phyloP scores from a whole-genome alignment of 2,329 filamentous ascomycete genomes.

The Trichoderma endophyticum region DNA sequence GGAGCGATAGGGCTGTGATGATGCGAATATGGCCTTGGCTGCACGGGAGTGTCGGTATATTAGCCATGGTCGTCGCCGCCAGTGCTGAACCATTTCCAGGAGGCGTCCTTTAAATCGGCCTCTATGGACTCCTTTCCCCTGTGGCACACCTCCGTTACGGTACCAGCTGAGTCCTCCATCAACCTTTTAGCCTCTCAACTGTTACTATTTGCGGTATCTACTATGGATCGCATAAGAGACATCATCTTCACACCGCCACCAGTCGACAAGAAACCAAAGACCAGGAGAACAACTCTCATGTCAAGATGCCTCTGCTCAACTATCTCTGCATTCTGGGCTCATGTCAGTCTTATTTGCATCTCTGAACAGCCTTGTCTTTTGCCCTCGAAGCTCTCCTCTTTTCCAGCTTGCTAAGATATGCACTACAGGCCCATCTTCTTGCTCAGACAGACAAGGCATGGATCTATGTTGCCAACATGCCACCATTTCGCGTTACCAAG shows the following conservation, averaged over 20 bases:
- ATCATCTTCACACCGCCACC: neutral
- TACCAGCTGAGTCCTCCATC: neutral
- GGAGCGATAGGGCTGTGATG: slow-evolving; percentile 8
- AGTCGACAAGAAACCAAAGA: neutral
- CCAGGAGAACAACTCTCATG: neutral
- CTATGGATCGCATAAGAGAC: neutral
- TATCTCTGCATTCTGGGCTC: slow-evolving; percentile 16
- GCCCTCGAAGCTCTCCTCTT: neutral
- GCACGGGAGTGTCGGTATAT: slow-evolving; percentile 4
- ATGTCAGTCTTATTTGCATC: slow-evolving; percentile 9
- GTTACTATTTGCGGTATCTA: neutral
- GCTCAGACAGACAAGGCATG: slow-evolving; percentile 15
- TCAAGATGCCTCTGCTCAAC: slow-evolving; percentile 16
- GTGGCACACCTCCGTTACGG: neutral
- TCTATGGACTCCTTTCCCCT: neutral
- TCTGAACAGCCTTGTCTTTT: neutral
- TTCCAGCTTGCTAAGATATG: neutral
- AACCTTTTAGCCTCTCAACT: neutral
- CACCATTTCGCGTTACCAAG: slow-evolving; percentile 17
- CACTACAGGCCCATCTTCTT: slow-evolving; percentile 13
- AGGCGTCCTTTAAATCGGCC: neutral
- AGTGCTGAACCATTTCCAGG: neutral
- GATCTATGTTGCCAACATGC: slow-evolving; percentile 18
- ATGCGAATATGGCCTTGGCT: slow-evolving; percentile 10
- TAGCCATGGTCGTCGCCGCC: neutral